A percentile compares a stretch with the other conserved stretches of the same genome.
Evolutionary conservation across 2,329 filamentous ascomycete genomes (phyloP).

Genomic region (Bipolaris bicolor): DNA sequence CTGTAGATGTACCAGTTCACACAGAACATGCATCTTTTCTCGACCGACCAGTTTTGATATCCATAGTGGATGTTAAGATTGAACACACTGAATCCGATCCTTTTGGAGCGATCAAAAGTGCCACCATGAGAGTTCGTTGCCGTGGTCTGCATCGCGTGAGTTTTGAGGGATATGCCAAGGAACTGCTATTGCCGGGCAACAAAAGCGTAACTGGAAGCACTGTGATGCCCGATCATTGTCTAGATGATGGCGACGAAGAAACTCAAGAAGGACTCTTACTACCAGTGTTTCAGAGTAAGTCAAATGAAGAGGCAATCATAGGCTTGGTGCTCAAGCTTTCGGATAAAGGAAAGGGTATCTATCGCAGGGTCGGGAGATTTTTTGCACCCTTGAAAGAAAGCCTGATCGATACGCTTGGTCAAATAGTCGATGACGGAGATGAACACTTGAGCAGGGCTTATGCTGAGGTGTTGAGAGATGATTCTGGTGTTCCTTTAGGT

Average conservation of each 20-base stretch:
- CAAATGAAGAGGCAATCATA: too few relatives aligned
- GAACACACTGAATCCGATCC: background rate
- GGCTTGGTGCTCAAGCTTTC: background rate
- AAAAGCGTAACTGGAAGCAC: too few relatives aligned
- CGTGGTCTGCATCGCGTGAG: background rate
- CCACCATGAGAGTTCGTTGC: background rate
- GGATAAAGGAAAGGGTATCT: background rate
- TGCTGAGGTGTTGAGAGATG: background rate
- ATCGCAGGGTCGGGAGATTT: background rate
- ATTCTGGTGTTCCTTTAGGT: background rate
- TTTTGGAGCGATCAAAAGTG: background rate
- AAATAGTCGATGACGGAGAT: background rate
- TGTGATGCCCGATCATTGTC: background rate
- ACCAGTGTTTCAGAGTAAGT: background rate
- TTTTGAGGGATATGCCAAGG: background rate
- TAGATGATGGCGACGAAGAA: background rate
- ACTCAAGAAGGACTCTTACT: background rate
- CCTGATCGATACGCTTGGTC: background rate
- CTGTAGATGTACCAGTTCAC: background rate
- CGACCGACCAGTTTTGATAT: background rate
- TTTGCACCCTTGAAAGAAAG: background rate
- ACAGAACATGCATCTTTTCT: too few relatives aligned
- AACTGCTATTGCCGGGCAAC: background rate
- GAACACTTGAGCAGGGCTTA: background rate
- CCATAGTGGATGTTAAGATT: background rate